These are phyloP conservation scores for Phialemoniopsis sp. DNA, from an alignment of 2,329 filamentous ascomycete species.

Conservation along the genomic window DNA sequence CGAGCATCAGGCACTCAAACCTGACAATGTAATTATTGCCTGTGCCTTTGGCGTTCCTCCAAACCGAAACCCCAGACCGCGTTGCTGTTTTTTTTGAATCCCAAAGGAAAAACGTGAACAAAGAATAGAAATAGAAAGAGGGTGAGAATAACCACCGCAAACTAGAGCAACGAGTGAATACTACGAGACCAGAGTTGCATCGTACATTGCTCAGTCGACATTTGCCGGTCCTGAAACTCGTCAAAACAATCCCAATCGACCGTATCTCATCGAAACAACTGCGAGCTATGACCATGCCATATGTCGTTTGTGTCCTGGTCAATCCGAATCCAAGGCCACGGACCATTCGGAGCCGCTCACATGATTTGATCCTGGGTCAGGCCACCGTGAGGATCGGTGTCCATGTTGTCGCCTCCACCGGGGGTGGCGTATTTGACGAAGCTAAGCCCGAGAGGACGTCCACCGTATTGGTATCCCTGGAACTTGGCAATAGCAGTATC, in stretches of 20 bases:
- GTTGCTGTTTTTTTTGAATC: background rate
- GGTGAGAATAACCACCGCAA: too few relatives aligned
- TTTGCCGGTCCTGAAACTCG: too few relatives aligned
- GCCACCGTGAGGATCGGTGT: slow-evolving; percentile 69
- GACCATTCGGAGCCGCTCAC: slow-evolving; percentile 48
- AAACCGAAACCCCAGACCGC: too few relatives aligned
- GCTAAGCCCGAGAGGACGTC: slow-evolving; percentile 85
- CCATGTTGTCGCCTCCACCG: slow-evolving; percentile 69
- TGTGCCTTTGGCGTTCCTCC: too few relatives aligned
- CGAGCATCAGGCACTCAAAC: too few relatives aligned
- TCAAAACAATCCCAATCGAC: too few relatives aligned
- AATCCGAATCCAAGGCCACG: background rate
- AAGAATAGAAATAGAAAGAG: slow-evolving; percentile 7
- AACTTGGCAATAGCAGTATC: slow-evolving; percentile 96
- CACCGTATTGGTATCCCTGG: slow-evolving; percentile 95
- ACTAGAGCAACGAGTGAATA: too few relatives aligned
- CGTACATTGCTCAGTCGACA: too few relatives aligned
- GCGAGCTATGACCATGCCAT: too few relatives aligned
- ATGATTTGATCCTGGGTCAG: slow-evolving; percentile 99
- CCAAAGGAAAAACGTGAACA: slow-evolving; percentile 4
- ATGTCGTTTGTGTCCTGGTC: background rate
- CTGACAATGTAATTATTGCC: too few relatives aligned
- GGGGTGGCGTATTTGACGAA: slow-evolving; percentile 88
- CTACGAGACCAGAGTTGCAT: too few relatives aligned
- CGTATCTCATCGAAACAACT: too few relatives aligned